Evolutionary conservation across 805 yeast species (phyloP).

Genomic region (Vanderwaltozyma polyspora): DNA sequence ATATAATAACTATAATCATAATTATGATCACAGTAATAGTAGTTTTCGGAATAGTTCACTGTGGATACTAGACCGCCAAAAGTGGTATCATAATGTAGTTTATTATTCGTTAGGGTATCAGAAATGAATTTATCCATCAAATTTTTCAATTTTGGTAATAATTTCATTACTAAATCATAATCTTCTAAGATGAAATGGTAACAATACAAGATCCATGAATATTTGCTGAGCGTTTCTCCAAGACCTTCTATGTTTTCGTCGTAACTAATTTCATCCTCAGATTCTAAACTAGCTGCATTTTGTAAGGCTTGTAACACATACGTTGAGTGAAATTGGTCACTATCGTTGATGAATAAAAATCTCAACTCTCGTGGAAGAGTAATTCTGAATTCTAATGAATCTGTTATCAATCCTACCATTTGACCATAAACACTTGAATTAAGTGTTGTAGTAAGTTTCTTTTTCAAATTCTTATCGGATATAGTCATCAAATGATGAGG

Average conservation of each 20-base stretch:
- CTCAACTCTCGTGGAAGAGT: too few species aligned
- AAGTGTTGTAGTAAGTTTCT: conserved; percentile 13
- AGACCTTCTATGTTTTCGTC: conserved; percentile 3
- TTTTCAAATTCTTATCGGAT: too few species aligned
- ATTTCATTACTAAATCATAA: conserved; percentile 34
- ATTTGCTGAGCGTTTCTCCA: conserved; percentile 82
- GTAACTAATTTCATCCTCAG: conserved; percentile 22
- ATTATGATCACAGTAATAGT: conserved; percentile 65
- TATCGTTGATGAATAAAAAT: too few species aligned
- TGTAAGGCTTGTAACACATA: too few species aligned
- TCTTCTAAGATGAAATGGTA: conserved; percentile 57
- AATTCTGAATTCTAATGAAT: conserved; percentile 15
- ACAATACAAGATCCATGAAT: conserved; percentile 73
- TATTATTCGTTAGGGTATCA: conserved; percentile 53
- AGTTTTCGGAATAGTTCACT: conserved; percentile 66
- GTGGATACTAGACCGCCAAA: conserved; percentile 74
- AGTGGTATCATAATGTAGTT: conserved; percentile 65
- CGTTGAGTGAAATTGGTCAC: too few species aligned
- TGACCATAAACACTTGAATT: conserved; percentile 39
- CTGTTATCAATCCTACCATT: conserved; percentile 34
- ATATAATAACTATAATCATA: conserved; percentile 69
- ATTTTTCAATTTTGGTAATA: conserved; percentile 47
- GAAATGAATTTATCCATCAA: conserved; percentile 60
- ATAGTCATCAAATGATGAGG: too few species aligned
- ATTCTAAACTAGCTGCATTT: neutral